Base-by-base conservation (phyloP, 345 rosid species). In the Salix caprea region DNA sequence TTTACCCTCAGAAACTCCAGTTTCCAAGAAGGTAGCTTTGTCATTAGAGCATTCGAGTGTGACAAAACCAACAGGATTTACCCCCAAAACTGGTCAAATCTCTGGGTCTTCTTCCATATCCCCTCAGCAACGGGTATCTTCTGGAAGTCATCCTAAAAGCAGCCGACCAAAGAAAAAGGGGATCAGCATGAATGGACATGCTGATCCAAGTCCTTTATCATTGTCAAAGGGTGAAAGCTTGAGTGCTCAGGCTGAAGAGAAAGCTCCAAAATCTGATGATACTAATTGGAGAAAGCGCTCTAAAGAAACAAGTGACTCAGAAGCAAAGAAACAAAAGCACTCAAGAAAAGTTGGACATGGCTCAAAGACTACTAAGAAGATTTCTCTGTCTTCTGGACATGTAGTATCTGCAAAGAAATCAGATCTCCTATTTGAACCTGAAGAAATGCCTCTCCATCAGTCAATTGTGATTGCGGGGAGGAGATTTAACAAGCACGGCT, bases 1-100 rank as follows among this genome's bases (percentile, higher is more conserved):
- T 72, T 70, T 78, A 26, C 79, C 79, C 21, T 73, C 79, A 39
- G 84, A 61, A 68, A 78, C 72, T 70, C 66, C 77, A 62, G 79
- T 54, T 84, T 50, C 80, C 73, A 81, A 83, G 80, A 83, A 89
- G 72, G 78, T 58, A 65, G 77, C 78, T 84, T 50, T 46, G 40
- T 64, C 61, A 15, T 73, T 39, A 28, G 23, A 39, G 9, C 77
- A 74, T 65, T 64, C 60, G 34, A 44, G 56, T 42, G 77, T 48
- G 48, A 39, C 28, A 24, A 67, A 58, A 60, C 61, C 46, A 42
- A 16, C 12, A 10, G 42, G 46, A 36, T 7, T 65, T 44, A 44
- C 68, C 36, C 65, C 44, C 30, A 61, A 75, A 78, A 42, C 61
- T 40, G 54, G 42, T 60, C 34, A 37, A 36, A 24, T 34, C 36